Conservation (phyloP, 768 basidiomycete species). For the Leccinum obscurum region DNA sequence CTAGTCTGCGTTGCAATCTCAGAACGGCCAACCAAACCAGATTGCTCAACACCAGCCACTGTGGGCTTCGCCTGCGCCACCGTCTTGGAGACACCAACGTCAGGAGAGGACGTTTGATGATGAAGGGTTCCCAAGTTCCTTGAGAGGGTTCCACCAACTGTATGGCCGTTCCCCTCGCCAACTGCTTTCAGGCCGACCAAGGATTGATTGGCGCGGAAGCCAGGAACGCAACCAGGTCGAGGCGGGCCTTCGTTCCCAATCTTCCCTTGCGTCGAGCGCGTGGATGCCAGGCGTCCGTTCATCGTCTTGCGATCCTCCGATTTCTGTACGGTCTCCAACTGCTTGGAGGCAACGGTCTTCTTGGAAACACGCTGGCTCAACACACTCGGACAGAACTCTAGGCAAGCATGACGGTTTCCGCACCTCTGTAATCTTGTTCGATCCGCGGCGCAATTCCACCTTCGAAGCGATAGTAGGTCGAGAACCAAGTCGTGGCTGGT, state of each 20-base stretch:
- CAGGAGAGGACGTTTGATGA: too few species aligned
- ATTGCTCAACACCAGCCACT: too few species aligned
- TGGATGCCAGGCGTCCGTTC: not conserved
- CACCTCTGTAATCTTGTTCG: not conserved
- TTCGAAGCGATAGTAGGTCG: not conserved
- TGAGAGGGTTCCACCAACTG: too few species aligned
- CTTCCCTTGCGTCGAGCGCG: not conserved
- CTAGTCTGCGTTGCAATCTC: not conserved
- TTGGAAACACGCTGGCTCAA: too few species aligned
- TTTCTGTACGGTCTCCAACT: too few species aligned
- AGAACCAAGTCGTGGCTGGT: not conserved
- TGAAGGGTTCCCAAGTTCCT: too few species aligned
- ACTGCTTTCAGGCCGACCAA: not conserved
- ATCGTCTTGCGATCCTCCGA: too few species aligned
- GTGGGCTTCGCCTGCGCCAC: not conserved
- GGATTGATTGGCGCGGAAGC: not conserved
- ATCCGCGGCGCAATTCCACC: not conserved
- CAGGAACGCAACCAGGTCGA: slow-evolving; percentile 3
- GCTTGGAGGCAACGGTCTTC: too few species aligned
- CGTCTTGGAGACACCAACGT: too few species aligned
- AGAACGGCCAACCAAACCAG: not conserved
- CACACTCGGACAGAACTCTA: not conserved
- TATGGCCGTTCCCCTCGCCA: not conserved
- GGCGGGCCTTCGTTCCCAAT: not conserved
- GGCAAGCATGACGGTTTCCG: not conserved